phyloP scores from a whole-genome alignment of 176 grass and related monocot species.

The Aechmea fasciata region DNA sequence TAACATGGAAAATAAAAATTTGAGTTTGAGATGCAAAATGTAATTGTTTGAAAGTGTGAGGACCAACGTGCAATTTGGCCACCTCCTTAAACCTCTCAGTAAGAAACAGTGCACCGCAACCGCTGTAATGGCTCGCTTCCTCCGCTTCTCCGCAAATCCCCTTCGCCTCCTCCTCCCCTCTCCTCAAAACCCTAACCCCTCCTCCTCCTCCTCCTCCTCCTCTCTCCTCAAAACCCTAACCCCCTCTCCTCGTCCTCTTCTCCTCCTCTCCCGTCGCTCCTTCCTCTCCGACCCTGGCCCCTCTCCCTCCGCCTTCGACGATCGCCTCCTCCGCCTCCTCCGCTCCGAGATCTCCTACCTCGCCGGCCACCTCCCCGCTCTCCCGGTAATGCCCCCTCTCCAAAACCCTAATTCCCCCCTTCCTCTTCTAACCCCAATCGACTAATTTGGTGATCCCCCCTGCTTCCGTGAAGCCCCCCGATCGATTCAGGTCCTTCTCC shows the following conservation, averaged over 20 bases:
- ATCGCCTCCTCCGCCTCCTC: constrained; percentile 55
- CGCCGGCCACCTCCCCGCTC: constrained; percentile 41
- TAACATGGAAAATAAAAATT: too few species aligned
- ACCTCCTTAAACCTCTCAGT: too few species aligned
- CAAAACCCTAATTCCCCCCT: neutral
- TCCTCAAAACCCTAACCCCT: neutral
- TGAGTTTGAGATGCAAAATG: too few species aligned
- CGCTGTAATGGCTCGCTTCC: neutral
- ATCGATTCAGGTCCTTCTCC: constrained; percentile 54
- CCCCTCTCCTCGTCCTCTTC: neutral
- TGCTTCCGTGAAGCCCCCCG: constrained; percentile 16
- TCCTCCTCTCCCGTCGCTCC: neutral
- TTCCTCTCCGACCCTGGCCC: constrained; percentile 3
- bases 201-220: neutral
- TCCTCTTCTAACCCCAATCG: neutral
- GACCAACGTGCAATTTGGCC: too few species aligned
- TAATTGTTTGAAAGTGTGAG: too few species aligned
- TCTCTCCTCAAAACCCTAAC: neutral
- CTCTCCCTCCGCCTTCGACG: constrained; percentile 34
- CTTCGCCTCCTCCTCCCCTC: neutral
- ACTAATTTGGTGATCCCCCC: neutral
- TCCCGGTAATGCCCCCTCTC: constrained; percentile 24
- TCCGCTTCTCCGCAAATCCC: neutral
- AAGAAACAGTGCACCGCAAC: too few species aligned
- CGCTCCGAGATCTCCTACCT: constrained; percentile 65